phyloP scores from a whole-genome alignment of 163 green algal genomes.

The Scenedesmus sp. region DNA sequence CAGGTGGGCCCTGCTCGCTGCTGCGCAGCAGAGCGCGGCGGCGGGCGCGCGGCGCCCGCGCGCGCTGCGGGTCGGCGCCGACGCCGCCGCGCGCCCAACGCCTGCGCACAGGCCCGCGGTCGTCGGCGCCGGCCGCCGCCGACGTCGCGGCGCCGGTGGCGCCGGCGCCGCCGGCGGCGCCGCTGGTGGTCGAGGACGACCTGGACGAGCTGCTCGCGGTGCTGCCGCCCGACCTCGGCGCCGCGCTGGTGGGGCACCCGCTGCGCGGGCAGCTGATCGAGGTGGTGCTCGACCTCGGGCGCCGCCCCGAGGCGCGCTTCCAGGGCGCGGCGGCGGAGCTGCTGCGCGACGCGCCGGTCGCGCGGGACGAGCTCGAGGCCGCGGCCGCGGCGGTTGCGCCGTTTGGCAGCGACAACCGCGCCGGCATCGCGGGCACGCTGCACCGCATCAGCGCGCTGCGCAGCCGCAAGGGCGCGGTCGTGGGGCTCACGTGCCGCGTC shows the following conservation, averaged over 20 bases:
- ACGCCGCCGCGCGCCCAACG: neutral
- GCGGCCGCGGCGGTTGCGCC: conserved; percentile 62
- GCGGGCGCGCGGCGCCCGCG: too few species aligned
- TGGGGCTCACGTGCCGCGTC: conserved; percentile 94
- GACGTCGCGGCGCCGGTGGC: too few species aligned
- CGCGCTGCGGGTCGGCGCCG: too few species aligned
- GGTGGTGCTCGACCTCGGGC: conserved; percentile 84
- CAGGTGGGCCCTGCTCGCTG: too few species aligned
- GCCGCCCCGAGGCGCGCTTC: conserved; percentile 82
- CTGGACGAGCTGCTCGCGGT: conserved; percentile 72
- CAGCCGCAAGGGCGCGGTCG: conserved; percentile 79
- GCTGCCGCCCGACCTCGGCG: conserved; percentile 73
- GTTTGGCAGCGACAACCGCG: conserved; percentile 94
- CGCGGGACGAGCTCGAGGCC: conserved; percentile 63
- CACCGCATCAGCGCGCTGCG: conserved; percentile 93
- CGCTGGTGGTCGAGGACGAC: conserved; percentile 63
- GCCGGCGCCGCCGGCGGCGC: too few species aligned
- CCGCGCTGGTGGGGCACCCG: conserved; percentile 64
- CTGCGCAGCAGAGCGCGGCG: too few species aligned
- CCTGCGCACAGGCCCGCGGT: neutral
- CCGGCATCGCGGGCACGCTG: conserved; percentile 88
- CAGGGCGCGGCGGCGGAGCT: conserved; percentile 72
- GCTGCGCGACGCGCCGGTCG: conserved; percentile 78
- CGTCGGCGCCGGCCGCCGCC: too few species aligned
- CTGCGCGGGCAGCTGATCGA: conserved; percentile 69